phyloP scores from a whole-genome alignment of 805 yeast species.

The Sugiyamaella valdiviana region DNA sequence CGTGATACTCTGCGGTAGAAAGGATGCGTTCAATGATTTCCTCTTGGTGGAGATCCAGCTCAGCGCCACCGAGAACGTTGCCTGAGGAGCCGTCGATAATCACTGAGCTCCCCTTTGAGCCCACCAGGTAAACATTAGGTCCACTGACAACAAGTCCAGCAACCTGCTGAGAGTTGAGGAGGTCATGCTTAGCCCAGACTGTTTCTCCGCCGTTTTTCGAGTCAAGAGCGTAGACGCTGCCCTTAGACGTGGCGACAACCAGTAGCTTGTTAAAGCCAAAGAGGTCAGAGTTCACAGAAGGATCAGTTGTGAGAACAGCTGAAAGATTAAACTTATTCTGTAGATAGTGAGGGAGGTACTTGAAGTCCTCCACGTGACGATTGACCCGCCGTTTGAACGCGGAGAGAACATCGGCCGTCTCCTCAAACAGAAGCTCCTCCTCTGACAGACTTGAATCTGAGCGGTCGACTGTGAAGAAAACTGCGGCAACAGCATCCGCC shows the following conservation, averaged over 20 bases:
- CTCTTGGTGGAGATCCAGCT: background rate
- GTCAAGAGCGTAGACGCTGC: slow-evolving; percentile 30
- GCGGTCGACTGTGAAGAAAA: slow-evolving; percentile 26
- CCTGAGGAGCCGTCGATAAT: slow-evolving; percentile 18
- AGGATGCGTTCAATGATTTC: slow-evolving; percentile 3
- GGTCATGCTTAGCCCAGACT: slow-evolving; percentile 23
- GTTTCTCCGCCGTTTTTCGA: slow-evolving; percentile 21
- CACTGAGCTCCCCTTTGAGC: slow-evolving; percentile 13
- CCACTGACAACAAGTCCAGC: slow-evolving; percentile 1
- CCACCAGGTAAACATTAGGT: slow-evolving; percentile 5
- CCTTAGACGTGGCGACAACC: slow-evolving; percentile 25
- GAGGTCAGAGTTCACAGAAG: slow-evolving; percentile 17
- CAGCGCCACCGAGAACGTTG: background rate
- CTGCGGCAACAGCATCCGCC: slow-evolving; percentile 20
- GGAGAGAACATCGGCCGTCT: slow-evolving; percentile 22
- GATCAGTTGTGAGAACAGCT: background rate
- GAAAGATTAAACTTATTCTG: background rate
- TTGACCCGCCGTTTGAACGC: slow-evolving; percentile 25
- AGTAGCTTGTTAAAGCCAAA: slow-evolving; percentile 33
- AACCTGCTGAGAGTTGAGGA: slow-evolving; percentile 4
- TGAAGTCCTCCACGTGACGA: slow-evolving; percentile 25
- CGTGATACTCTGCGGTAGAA: background rate
- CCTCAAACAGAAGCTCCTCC: slow-evolving; percentile 27
- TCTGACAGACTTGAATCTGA: slow-evolving; percentile 20
- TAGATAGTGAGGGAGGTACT: slow-evolving; percentile 7